phyloP scores from a whole-genome alignment of 1,284 basidiomycete species.

The Leucoagaricus sp. region DNA sequence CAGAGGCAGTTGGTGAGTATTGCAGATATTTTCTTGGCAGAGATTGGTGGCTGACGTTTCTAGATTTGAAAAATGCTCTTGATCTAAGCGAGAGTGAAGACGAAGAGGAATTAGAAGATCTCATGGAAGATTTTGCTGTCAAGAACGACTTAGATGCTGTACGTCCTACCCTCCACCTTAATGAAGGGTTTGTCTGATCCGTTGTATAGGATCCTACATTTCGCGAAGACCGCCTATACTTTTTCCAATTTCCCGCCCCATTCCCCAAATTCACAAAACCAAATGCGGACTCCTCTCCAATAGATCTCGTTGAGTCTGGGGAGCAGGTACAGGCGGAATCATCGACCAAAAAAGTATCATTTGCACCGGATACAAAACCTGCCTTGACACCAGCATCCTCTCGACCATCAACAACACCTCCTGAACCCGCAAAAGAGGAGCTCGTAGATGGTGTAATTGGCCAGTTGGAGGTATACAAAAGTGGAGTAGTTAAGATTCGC shows the following conservation, averaged over 20 bases:
- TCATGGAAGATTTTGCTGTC: constrained; percentile 78
- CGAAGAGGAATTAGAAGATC: constrained; percentile 84
- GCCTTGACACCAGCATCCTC: constrained; percentile 28
- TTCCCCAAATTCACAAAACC: constrained; percentile 74
- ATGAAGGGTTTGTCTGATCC: constrained; percentile 11
- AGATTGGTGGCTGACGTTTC: background rate
- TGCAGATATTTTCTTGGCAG: background rate
- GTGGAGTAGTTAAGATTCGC: constrained; percentile 86
- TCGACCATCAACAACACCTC: constrained; percentile 28
- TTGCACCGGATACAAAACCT: constrained; percentile 59
- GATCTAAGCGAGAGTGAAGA: constrained; percentile 85
- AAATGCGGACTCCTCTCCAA: constrained; percentile 28
- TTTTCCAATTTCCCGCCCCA: constrained; percentile 92
- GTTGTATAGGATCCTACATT: constrained; percentile 43
- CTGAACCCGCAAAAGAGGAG: constrained; percentile 25
- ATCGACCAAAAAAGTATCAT: constrained; percentile 55
- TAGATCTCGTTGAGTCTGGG: constrained; percentile 21
- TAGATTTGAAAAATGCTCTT: constrained; percentile 69
- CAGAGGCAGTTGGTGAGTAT: constrained; percentile 33
- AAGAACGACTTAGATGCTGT: constrained; percentile 44
- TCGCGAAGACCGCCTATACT: constrained; percentile 74
- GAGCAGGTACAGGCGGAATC: constrained; percentile 25
- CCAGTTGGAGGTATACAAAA: constrained; percentile 79
- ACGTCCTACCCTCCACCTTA: constrained; percentile 17
- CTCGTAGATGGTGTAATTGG: constrained; percentile 78